phyloP scores from a whole-genome alignment of 345 rosid species.

The Firmiana major region DNA sequence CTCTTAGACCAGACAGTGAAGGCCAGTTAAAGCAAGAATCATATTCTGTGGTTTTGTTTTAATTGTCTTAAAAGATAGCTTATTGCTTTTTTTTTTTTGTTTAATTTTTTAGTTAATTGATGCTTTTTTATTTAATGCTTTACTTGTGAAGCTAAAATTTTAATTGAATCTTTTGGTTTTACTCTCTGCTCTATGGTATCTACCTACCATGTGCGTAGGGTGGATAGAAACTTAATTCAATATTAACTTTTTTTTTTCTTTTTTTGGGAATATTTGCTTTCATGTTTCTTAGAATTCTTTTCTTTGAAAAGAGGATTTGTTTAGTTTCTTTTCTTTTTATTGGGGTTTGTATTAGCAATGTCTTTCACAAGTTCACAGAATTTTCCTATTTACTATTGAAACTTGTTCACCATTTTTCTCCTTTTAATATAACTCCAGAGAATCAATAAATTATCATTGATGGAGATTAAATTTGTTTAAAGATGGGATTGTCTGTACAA shows the following conservation, averaged over 20 bases:
- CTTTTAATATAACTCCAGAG: background rate
- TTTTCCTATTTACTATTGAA: no score
- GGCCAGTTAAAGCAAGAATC: conserved; percentile 15
- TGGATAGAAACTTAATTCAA: background rate
- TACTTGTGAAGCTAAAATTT: no score
- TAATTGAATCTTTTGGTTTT: no score
- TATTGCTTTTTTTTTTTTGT: background rate
- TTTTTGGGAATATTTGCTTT: background rate
- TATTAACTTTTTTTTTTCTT: background rate
- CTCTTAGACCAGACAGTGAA: background rate
- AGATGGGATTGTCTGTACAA: no score
- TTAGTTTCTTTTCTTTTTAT: background rate
- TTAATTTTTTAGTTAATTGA: no score
- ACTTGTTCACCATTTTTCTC: no score
- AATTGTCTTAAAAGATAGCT: no score
- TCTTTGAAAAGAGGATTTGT: background rate
- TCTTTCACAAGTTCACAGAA: background rate
- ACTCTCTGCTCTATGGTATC: no score
- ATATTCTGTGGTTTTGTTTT: conserved; percentile 10
- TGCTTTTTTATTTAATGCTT: background rate
- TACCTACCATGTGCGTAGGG: no score
- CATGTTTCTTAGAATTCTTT: background rate
- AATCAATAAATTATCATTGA: background rate
- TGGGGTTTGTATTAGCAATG: background rate
- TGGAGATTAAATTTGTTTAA: no score